Conservation (phyloP, 176 grass and related monocot species). For the Rhynchospora tenuis region DNA sequence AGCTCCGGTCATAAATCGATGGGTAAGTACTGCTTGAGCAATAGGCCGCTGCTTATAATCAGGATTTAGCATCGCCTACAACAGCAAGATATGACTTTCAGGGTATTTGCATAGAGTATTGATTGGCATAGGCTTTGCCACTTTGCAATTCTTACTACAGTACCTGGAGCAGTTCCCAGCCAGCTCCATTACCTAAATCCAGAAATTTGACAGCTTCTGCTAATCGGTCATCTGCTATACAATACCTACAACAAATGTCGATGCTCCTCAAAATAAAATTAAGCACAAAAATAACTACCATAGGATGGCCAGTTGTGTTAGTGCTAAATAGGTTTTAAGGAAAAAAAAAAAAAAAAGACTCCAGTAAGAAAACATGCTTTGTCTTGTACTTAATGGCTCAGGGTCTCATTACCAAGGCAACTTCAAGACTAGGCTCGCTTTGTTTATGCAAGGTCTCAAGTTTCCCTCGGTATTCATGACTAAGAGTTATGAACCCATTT, state of each 20-base stretch:
- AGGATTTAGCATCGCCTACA: slow-evolving; percentile 75
- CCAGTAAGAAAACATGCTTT: background rate
- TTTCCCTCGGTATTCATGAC: background rate
- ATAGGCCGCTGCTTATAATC: slow-evolving; percentile 71
- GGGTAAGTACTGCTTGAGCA: slow-evolving; percentile 73
- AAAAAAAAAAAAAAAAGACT: background rate
- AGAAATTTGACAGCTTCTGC: slow-evolving; percentile 75
- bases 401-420: background rate
- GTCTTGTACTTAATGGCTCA: background rate
- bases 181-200: slow-evolving; percentile 68
- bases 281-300: background rate
- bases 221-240: slow-evolving; percentile 64
- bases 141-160: slow-evolving; percentile 7
- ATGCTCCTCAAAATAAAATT: slow-evolving; percentile 9
- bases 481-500: background rate
- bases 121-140: slow-evolving; percentile 2
- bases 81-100: slow-evolving; percentile 6
- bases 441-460: background rate
- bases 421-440: background rate
- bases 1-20: slow-evolving; percentile 70
- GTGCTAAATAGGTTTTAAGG: background rate
- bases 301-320: background rate
- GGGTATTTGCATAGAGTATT: background rate
- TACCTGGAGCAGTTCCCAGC: slow-evolving; percentile 93
- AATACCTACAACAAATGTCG: slow-evolving; percentile 49